A percentile compares a stretch with the other conserved stretches of the same genome.
Conservation (phyloP, 78 protist species). For the Bigelowiella natans region DNA sequence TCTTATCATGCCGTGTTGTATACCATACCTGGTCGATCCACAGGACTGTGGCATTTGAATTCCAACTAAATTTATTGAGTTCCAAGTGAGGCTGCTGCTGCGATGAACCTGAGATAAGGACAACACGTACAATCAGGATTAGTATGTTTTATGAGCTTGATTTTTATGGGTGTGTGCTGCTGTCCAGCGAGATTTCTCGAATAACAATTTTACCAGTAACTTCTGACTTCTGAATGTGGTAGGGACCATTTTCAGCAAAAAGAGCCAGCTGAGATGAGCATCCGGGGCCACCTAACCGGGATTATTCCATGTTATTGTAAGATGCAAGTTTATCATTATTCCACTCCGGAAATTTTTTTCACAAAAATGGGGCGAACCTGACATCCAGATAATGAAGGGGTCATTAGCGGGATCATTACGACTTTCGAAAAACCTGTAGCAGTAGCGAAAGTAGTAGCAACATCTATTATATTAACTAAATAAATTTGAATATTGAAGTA, state of each 20-base stretch:
- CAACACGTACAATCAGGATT: no score
- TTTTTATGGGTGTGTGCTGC: no score
- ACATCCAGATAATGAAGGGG: slow-evolving; percentile 17
- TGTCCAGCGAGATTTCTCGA: no score
- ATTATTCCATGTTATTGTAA: background rate
- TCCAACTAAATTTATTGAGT: no score
- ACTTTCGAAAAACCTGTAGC: background rate
- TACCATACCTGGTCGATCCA: no score
- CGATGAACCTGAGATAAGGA: no score
- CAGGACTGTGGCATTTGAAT: no score
- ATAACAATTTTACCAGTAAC: no score
- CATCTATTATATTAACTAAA: background rate
- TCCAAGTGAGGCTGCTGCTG: no score
- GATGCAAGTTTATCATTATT: background rate
- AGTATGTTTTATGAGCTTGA: no score
- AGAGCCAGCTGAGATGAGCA: background rate
- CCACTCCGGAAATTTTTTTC: background rate
- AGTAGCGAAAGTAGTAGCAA: background rate
- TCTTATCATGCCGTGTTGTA: no score
- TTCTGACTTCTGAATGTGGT: background rate
- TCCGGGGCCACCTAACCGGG: slow-evolving; percentile 12
- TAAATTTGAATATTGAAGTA: background rate
- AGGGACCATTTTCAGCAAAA: slow-evolving; percentile 7
- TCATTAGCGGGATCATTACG: background rate
- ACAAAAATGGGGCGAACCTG: background rate